These are phyloP conservation scores for Trypanosoma cruzi DNA, from an alignment of 208 protist genomes.

Conservation along the genomic window DNA sequence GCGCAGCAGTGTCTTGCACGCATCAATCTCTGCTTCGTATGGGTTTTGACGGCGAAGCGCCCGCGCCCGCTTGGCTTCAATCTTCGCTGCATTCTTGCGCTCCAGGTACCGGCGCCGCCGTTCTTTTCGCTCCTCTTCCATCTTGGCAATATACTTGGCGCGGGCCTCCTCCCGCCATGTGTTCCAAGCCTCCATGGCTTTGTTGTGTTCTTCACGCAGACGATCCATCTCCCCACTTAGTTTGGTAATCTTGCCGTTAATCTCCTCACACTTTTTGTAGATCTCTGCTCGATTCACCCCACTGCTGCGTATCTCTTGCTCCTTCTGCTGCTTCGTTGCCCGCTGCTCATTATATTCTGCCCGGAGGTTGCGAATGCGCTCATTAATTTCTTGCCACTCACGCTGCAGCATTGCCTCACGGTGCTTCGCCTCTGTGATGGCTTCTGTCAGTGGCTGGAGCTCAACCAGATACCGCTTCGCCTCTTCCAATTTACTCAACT, in stretches of 20 bases:
- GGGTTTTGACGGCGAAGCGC: conserved; percentile 65
- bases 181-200: conserved; percentile 52
- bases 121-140: conserved; percentile 61
- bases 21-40: conserved; percentile 56
- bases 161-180: conserved; percentile 64
- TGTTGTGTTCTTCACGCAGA: conserved; percentile 43
- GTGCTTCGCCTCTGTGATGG: conserved; percentile 62
- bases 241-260: conserved; percentile 37
- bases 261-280: conserved; percentile 57
- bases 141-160: conserved; percentile 56
- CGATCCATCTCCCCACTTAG: conserved; percentile 60
- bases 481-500: conserved; percentile 63
- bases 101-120: conserved; percentile 51
- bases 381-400: conserved; percentile 76
- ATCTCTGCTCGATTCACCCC: conserved; percentile 44
- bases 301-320: conserved; percentile 46
- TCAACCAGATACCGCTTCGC: conserved; percentile 70
- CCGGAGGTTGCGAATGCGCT: conserved; percentile 69
- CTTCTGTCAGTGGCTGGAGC: conserved; percentile 66
- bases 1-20: conserved; percentile 53
- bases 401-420: conserved; percentile 68
- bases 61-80: conserved; percentile 48
- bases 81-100: conserved; percentile 55
- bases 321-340: conserved; percentile 41
- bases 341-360: conserved; percentile 51